Evolutionary conservation across 352 stramenopile genomes (phyloP).

Genomic region (Plasmopara muralis): DNA sequence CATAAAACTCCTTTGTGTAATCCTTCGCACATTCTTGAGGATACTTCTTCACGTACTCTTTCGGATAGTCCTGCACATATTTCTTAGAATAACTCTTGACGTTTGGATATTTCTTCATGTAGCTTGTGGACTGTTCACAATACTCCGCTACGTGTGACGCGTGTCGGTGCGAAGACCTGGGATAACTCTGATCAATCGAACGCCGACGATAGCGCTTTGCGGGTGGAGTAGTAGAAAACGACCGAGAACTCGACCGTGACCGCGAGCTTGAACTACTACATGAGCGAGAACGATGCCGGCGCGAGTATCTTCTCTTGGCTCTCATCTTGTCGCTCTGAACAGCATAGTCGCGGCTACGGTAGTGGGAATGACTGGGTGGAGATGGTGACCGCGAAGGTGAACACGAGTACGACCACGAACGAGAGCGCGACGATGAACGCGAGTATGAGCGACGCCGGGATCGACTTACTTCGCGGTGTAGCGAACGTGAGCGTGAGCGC

Average conservation of each 20-base stretch:
- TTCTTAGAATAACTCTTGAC: slow-evolving; percentile 12
- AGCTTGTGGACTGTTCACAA: slow-evolving; percentile 6
- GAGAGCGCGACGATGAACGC: slow-evolving; percentile 33
- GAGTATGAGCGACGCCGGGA: slow-evolving; percentile 31
- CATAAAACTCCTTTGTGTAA: slow-evolving; percentile 5
- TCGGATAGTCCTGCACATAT: slow-evolving; percentile 15
- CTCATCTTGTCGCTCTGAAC: slow-evolving; percentile 14
- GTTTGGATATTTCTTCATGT: slow-evolving; percentile 11
- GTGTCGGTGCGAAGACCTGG: slow-evolving; percentile 16
- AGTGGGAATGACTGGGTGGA: slow-evolving; percentile 13
- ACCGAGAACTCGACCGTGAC: slow-evolving; percentile 35
- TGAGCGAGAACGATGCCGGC: slow-evolving; percentile 24
- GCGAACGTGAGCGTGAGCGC: slow-evolving; percentile 32
- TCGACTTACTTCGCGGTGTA: slow-evolving; percentile 14
- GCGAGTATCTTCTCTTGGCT: slow-evolving; percentile 16
- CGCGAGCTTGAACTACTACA: slow-evolving; percentile 31
- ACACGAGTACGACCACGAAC: slow-evolving; percentile 30
- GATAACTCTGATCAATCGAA: slow-evolving; percentile 18
- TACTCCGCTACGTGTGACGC: slow-evolving; percentile 23
- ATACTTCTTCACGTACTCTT: slow-evolving; percentile 14
- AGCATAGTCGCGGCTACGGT: slow-evolving; percentile 18
- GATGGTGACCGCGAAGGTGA: slow-evolving; percentile 21
- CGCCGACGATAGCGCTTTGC: slow-evolving; percentile 24
- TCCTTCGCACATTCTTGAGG: slow-evolving; percentile 9
- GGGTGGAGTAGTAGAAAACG: slow-evolving; percentile 20